phyloP scores from a whole-genome alignment of 495 filamentous ascomycete species.

The Haplographium delicatum region DNA sequence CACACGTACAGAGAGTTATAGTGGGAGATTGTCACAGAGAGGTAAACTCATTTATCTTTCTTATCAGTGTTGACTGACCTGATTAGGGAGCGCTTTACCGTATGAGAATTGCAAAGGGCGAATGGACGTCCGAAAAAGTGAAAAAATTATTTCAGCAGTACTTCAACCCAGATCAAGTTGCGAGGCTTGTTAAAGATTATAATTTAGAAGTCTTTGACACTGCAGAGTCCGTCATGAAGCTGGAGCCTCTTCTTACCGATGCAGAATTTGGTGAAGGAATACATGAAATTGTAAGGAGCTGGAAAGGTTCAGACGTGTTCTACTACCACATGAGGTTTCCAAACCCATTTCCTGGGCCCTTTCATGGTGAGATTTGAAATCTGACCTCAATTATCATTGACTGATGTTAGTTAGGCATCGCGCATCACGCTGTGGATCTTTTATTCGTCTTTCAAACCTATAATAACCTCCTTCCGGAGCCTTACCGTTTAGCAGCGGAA shows the following conservation, averaged over 20 bases:
- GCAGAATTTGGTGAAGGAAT: not conserved
- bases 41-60: no score
- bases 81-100: no score
- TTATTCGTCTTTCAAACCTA: slow-evolving; percentile 4
- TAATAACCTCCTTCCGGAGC: not conserved
- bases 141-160: no score
- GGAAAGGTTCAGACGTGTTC: not conserved
- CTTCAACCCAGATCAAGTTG: no score
- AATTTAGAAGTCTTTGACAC: no score
- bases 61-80: no score
- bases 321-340: not conserved
- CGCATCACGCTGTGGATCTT: not conserved
- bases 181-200: no score
- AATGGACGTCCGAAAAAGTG: no score
- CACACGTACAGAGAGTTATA: not conserved
- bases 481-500: not conserved
- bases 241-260: no score
- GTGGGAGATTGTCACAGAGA: not conserved
- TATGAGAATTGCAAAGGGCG: no score
- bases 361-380: not conserved
- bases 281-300: not conserved
- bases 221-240: no score
- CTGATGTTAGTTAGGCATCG: not conserved
- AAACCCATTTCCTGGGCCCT: not conserved
- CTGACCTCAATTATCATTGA: not conserved